These are phyloP conservation scores for Podila epicladia DNA, from an alignment of 192 early-diverging fungal species.

Conservation along the genomic window DNA sequence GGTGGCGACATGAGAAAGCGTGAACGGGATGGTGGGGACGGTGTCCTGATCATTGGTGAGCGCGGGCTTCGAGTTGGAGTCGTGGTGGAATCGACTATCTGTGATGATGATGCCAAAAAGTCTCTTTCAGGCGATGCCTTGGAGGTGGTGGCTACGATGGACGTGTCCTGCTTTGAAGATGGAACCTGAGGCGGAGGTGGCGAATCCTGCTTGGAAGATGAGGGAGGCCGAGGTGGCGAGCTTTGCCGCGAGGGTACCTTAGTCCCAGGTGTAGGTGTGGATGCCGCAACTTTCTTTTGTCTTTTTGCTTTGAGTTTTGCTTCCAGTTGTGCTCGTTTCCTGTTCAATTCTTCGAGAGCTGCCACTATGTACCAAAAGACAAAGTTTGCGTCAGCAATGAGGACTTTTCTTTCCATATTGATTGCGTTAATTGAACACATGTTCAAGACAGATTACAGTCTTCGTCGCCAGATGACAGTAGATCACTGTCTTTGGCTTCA, in stretches of 20 bases:
- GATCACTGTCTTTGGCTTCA: neutral
- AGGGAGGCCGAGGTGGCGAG: neutral
- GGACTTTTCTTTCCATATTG: neutral
- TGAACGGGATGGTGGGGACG: conserved; percentile 39
- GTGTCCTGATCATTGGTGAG: conserved; percentile 26
- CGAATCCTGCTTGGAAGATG: neutral
- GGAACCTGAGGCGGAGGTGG: neutral
- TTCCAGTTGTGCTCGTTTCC: conserved; percentile 25
- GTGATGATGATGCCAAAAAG: neutral
- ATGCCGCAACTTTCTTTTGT: conserved; percentile 7
- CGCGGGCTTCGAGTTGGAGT: conserved; percentile 15
- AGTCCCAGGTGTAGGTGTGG: neutral
- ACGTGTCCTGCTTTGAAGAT: no score
- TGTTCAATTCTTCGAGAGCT: conserved; percentile 16
- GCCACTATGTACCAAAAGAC: conserved; percentile 8
- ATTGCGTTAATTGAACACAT: no score
- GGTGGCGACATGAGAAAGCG: conserved; percentile 34
- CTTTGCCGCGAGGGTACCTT: neutral
- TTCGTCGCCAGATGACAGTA: conserved; percentile 5
- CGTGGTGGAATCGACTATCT: neutral
- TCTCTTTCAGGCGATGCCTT: neutral
- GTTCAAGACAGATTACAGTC: conserved; percentile 5
- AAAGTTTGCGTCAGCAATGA: neutral
- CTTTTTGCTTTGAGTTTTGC: conserved; percentile 18
- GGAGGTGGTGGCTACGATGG: no score